Evolutionary conservation across 352 stramenopile species (phyloP).

Genomic region (Globisporangium emineosum): DNA sequence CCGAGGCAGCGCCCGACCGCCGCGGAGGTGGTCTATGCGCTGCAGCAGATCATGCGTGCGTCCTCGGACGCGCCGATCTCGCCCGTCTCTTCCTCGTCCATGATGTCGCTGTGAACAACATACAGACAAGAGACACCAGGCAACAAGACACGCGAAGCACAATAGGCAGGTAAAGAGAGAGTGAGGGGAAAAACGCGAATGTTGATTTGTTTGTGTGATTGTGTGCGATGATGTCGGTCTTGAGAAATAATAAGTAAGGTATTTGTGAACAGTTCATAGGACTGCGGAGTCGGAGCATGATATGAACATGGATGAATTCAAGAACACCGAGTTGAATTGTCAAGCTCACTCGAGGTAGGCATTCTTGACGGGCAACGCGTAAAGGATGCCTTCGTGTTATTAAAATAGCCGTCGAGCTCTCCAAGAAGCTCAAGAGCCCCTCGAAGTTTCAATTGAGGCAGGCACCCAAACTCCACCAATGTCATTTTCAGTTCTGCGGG

Average conservation of each 20-base stretch:
- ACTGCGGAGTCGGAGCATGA: not conserved
- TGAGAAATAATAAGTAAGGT: not conserved
- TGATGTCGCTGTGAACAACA: slow-evolving; percentile 18
- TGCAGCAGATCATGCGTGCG: slow-evolving; percentile 41
- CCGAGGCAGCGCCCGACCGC: slow-evolving; percentile 56
- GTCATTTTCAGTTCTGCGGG: too few species aligned
- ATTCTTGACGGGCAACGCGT: too few species aligned
- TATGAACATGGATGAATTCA: not conserved
- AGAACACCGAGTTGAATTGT: too few species aligned
- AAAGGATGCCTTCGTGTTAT: too few species aligned
- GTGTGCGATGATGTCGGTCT: not conserved
- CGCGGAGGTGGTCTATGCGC: slow-evolving; percentile 51
- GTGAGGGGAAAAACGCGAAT: not conserved
- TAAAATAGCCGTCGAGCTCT: too few species aligned
- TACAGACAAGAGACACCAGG: not conserved
- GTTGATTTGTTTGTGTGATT: not conserved
- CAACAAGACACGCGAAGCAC: not conserved
- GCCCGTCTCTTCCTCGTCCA: slow-evolving; percentile 19
- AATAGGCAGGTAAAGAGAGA: not conserved
- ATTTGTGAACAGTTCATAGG: not conserved
- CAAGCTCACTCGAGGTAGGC: too few species aligned
- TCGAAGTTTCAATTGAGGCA: too few species aligned
- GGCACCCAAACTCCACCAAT: too few species aligned
- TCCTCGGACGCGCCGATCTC: slow-evolving; percentile 19
- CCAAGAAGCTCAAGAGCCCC: too few species aligned